Percentiles rank a stretch among this genome's conserved stretches.
These are phyloP conservation scores for Fusarium sp. DNA, from an alignment of 2,329 filamentous ascomycete species.

Conservation along the genomic window DNA sequence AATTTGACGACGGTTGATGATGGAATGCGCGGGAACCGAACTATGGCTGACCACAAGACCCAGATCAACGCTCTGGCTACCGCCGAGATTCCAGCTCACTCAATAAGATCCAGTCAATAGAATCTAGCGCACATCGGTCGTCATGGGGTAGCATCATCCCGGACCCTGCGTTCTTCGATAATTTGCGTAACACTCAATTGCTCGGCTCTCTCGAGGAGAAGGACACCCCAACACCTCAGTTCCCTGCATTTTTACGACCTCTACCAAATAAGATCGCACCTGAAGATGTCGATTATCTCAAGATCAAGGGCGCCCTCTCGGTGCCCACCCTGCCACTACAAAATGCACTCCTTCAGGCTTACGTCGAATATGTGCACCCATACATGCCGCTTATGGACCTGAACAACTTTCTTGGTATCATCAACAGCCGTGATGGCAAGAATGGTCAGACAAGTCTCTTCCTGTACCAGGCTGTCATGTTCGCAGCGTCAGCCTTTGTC, in stretches of 20 bases:
- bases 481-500: constrained; percentile 88
- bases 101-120: constrained; percentile 47
- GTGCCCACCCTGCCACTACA: constrained; percentile 78
- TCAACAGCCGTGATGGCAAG: constrained; percentile 75
- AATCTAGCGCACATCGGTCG: constrained; percentile 40
- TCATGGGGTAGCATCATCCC: constrained; percentile 50
- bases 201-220: constrained; percentile 62
- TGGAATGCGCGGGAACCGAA: constrained; percentile 10
- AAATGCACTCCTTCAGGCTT: constrained; percentile 83
- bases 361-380: constrained; percentile 90
- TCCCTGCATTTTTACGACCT: constrained; percentile 80
- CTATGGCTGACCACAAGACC: constrained; percentile 50
- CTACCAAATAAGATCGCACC: constrained; percentile 80
- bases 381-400: constrained; percentile 91
- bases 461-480: constrained; percentile 95
- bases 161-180: constrained; percentile 51
- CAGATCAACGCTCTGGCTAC: constrained; percentile 55
- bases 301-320: constrained; percentile 84
- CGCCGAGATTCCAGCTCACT: constrained; percentile 50
- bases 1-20: constrained; percentile 19
- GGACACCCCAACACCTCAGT: constrained; percentile 57
- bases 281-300: constrained; percentile 86
- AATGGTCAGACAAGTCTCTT: constrained; percentile 83
- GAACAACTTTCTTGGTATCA: constrained; percentile 67
- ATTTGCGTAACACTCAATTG: constrained; percentile 57